A percentile compares a stretch with the other conserved stretches of the same genome.
Evolutionary conservation across 345 rosid genomes (phyloP).

Genomic region (Euphorbia pulcherrima): DNA sequence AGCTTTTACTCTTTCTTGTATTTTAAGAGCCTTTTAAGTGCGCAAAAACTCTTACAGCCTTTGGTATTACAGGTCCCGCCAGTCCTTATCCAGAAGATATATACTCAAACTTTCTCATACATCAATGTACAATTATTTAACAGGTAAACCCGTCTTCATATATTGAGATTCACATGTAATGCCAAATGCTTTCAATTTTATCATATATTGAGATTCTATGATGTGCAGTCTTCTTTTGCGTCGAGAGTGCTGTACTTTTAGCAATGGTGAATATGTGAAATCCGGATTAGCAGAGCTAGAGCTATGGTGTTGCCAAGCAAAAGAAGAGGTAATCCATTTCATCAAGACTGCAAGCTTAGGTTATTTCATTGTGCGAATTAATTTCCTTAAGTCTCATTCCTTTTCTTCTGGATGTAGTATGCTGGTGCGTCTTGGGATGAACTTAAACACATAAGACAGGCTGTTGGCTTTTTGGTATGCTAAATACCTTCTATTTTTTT

Average conservation of each 20-base stretch:
- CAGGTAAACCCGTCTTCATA: slow-evolving; percentile 16
- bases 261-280: slow-evolving; percentile 31
- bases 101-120: slow-evolving; percentile 21
- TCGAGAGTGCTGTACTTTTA: slow-evolving; percentile 29
- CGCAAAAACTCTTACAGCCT: too few species aligned
- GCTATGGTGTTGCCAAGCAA: slow-evolving; percentile 28
- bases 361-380: too few species aligned
- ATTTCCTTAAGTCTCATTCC: too few species aligned
- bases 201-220: too few species aligned
- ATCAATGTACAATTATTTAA: slow-evolving; percentile 28
- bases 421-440: slow-evolving; percentile 26
- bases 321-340: slow-evolving; percentile 33
- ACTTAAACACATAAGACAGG: slow-evolving; percentile 31
- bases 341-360: too few species aligned
- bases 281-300: slow-evolving; percentile 28
- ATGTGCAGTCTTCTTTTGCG: slow-evolving; percentile 28
- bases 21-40: too few species aligned
- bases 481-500: not conserved
- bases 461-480: slow-evolving; percentile 33
- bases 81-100: slow-evolving; percentile 20
- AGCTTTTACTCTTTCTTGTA: not conserved
- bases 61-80: slow-evolving; percentile 27
- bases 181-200: too few species aligned
- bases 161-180: not conserved
- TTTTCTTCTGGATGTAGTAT: slow-evolving; percentile 11